Conservation (phyloP, 1,139 yeast genomes). For the Saccharomycopsis hybrid region DNA sequence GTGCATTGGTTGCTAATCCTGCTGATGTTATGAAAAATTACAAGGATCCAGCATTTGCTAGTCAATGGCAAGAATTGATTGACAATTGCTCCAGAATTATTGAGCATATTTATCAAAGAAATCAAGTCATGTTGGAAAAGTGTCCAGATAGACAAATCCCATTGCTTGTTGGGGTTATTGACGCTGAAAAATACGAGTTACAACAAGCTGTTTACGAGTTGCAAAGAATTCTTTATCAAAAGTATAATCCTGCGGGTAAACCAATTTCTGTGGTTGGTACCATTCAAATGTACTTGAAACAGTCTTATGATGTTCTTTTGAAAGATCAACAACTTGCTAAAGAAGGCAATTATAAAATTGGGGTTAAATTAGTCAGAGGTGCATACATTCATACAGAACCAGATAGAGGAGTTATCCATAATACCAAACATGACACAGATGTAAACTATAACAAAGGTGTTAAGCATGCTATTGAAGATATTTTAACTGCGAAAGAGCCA, state of each 20-base stretch:
- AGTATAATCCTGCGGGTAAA: constrained; percentile 55
- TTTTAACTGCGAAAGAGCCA: constrained; percentile 40
- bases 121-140: constrained; percentile 38
- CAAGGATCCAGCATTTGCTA: constrained; percentile 39
- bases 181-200: constrained; percentile 84
- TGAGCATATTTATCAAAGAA: constrained; percentile 50
- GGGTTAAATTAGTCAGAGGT: constrained; percentile 93
- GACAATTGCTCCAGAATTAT: constrained; percentile 56
- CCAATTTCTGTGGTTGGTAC: constrained; percentile 81
- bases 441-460: constrained; percentile 68
- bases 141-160: constrained; percentile 73
- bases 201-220: constrained; percentile 90
- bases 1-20: constrained; percentile 78
- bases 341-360: constrained; percentile 61
- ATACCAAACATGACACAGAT: constrained; percentile 71
- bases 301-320: constrained; percentile 55
- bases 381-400: constrained; percentile 93
- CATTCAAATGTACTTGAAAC: constrained; percentile 83
- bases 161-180: constrained; percentile 79
- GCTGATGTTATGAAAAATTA: constrained; percentile 65
- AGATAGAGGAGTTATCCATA: constrained; percentile 67
- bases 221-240: constrained; percentile 74
- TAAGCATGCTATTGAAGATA: constrained; percentile 53
- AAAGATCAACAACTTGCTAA: constrained; percentile 61
- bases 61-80: constrained; percentile 40